These are phyloP conservation scores for Neofusicoccum sp. DNA, from an alignment of 2,329 filamentous ascomycete species.

Conservation along the genomic window DNA sequence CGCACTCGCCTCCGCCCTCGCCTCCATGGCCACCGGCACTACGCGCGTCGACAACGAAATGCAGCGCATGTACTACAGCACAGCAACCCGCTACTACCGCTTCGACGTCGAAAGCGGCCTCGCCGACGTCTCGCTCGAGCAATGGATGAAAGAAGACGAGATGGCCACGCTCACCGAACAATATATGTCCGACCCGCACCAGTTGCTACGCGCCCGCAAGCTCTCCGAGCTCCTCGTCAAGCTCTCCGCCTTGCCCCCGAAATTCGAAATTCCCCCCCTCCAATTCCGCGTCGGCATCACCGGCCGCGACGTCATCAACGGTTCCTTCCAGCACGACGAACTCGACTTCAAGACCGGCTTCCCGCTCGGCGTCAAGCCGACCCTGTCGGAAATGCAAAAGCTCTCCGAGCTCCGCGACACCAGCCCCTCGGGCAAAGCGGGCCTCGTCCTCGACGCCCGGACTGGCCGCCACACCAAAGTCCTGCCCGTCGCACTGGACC, in stretches of 20 bases:
- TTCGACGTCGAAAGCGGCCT: slow-evolving; percentile 42
- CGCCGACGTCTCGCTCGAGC: slow-evolving; percentile 37
- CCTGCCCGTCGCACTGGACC: slow-evolving; percentile 35
- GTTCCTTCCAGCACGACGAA: slow-evolving; percentile 32
- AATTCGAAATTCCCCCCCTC: slow-evolving; percentile 34
- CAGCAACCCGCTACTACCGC: slow-evolving; percentile 36
- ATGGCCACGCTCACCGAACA: slow-evolving; percentile 40
- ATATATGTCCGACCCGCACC: slow-evolving; percentile 38
- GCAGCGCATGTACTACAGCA: slow-evolving; percentile 40
- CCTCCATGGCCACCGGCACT: slow-evolving; percentile 39
- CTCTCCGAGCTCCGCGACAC: slow-evolving; percentile 27
- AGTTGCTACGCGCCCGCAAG: slow-evolving; percentile 29
- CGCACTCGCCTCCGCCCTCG: slow-evolving; percentile 35
- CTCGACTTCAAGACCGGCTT: slow-evolving; percentile 40
- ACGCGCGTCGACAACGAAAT: slow-evolving; percentile 42
- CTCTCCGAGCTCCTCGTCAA: slow-evolving; percentile 38
- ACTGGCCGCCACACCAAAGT: slow-evolving; percentile 29
- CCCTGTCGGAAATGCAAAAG: slow-evolving; percentile 26
- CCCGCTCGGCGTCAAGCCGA: slow-evolving; percentile 26
- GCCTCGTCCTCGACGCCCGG: slow-evolving; percentile 28
- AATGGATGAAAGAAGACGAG: slow-evolving; percentile 43
- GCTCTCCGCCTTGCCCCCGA: slow-evolving; percentile 35
- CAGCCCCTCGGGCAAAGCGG: slow-evolving; percentile 33
- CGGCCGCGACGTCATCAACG: slow-evolving; percentile 30
- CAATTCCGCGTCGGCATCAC: slow-evolving; percentile 35